Percentiles rank a stretch among this genome's conserved stretches.
Conservation (phyloP, 2,329 filamentous ascomycete species). For the Furcasterigmium sp. region DNA sequence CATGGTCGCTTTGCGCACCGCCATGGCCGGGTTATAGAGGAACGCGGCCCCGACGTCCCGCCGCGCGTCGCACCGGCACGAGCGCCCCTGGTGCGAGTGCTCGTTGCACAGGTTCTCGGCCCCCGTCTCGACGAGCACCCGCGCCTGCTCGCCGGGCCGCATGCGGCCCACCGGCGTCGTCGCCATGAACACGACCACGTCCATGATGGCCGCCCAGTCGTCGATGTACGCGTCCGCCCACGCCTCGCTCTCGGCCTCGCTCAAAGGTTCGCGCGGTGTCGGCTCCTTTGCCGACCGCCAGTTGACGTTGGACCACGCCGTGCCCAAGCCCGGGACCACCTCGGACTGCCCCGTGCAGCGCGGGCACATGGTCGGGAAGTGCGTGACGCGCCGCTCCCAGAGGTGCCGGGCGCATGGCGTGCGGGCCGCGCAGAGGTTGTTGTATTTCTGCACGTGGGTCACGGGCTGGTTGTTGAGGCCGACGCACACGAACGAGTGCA, state of each 20-base stretch:
- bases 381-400: constrained; percentile 1
- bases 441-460: background rate
- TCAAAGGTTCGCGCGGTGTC: background rate
- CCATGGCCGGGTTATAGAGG: constrained; percentile 10
- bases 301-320: background rate
- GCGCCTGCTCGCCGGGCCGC: background rate
- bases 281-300: background rate
- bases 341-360: background rate
- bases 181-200: background rate
- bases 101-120: constrained; percentile 10
- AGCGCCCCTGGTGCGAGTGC: constrained; percentile 3
- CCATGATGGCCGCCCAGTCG: background rate
- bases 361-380: background rate
- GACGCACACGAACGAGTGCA: background rate
- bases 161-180: background rate
- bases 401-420: background rate
- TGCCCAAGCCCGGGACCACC: too few relatives aligned
- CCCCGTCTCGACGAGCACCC: background rate
- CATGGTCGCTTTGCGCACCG: background rate
- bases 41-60: constrained; percentile 2
- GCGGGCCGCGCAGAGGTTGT: constrained; percentile 1
- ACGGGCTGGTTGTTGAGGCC: background rate
- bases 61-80: constrained; percentile 10
- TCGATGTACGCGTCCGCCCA: background rate
- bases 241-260: background rate